Conservation (phyloP, 139 green algal genomes). For the Trebouxia sp. region DNA sequence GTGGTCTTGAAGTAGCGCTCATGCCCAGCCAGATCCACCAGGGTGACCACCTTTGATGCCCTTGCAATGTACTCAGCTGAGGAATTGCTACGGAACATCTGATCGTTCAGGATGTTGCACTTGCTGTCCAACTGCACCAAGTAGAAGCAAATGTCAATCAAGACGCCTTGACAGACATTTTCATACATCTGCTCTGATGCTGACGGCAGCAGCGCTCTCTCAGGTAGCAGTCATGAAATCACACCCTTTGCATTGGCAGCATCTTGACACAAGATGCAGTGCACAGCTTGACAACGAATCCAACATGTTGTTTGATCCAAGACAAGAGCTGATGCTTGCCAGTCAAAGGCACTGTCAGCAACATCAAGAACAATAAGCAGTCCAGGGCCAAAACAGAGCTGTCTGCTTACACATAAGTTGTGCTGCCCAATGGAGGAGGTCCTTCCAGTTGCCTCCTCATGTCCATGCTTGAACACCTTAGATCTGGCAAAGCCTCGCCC, state of each 20-base stretch:
- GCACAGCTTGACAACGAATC: too few relatives aligned
- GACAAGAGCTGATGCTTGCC: too few relatives aligned
- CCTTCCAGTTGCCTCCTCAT: slow-evolving; percentile 84
- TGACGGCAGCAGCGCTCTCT: too few relatives aligned
- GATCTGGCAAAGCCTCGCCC: slow-evolving; percentile 78
- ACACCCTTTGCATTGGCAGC: too few relatives aligned
- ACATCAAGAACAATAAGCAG: too few relatives aligned
- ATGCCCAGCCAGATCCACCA: slow-evolving; percentile 90
- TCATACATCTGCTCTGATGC: too few relatives aligned
- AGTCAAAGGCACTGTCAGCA: too few relatives aligned
- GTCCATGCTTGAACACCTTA: slow-evolving; percentile 90
- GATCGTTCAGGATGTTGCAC: slow-evolving; percentile 82
- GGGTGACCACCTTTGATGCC: slow-evolving; percentile 77
- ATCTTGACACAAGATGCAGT: too few relatives aligned
- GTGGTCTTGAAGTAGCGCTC: slow-evolving; percentile 94
- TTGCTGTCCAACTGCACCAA: slow-evolving; percentile 55
- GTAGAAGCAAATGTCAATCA: not conserved
- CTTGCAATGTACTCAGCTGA: slow-evolving; percentile 78
- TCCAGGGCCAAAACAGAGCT: not conserved
- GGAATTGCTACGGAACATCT: slow-evolving; percentile 68
- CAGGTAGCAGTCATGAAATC: too few relatives aligned
- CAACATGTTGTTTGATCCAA: too few relatives aligned
- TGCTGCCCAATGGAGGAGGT: slow-evolving; percentile 92
- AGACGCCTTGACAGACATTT: too few relatives aligned
- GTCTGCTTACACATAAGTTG: slow-evolving; percentile 76